Evolutionary conservation across 1,284 basidiomycete genomes (phyloP), one percentile per base, ranked within the genome.

Genomic region (Ustilago crameri): DNA sequence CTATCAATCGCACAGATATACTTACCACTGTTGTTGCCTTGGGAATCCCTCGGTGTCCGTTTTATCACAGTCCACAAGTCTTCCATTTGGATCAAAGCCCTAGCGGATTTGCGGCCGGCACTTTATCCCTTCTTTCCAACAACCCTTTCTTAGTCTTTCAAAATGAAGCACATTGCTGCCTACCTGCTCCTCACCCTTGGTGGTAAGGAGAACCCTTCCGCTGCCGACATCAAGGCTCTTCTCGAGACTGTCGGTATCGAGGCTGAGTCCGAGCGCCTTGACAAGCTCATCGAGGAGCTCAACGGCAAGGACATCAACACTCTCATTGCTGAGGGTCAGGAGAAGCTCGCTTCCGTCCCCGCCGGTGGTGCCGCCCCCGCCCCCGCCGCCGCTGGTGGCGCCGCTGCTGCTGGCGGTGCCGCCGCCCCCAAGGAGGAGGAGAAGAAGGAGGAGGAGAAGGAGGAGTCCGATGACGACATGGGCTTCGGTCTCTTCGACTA

Each of bases 161-260:
- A 60, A 66, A 81, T 82, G 82, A 82, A 81, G 79, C 66, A 75
- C 69, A 79, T 80, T 68, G 83, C 81, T 18, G 80, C 82, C 79
- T 98, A 97, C 88, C 90, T 99, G 78, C 93, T 99, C 85, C 93
- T 98, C 86, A 91, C 92, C 86, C 89, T 90, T 84, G 96, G 93
- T 80, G 96, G 96, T 74, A 97, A 98, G 85, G 85, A 82, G 73
- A 90, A 88, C 75, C 96, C 96, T 75, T 90, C 91, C 63, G 92
- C 93, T 68, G 88, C 85, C 55, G 95, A 98, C 85, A 88, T 99
- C 87, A 95, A 91, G 87, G 89, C 89, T 80, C 90, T 98, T 82
- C 90, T 99, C 77, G 86, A 85, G 74, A 88, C 91, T 68, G 95
- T 94, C 82, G 93, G 84, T 74, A 90, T 97, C 82, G 93, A 96